Conservation (phyloP, 352 stramenopile species). For the Globisporangium ultimum region DNA sequence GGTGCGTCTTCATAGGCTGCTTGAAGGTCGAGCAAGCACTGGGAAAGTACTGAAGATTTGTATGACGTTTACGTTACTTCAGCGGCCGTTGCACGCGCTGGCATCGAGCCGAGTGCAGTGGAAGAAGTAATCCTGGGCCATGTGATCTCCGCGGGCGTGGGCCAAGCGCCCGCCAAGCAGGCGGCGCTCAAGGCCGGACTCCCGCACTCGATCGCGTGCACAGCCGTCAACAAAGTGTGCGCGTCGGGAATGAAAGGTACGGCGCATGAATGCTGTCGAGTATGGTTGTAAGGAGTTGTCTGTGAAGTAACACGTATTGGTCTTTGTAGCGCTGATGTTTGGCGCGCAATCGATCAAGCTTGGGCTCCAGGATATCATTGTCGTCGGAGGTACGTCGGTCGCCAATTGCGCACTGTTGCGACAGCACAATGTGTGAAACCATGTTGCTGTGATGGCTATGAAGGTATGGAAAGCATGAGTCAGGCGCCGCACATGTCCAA, state of each 20-base stretch:
- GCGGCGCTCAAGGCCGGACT: slow-evolving; percentile 75
- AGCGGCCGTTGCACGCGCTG: slow-evolving; percentile 47
- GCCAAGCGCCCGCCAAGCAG: slow-evolving; percentile 94
- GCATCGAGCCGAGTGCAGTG: slow-evolving; percentile 56
- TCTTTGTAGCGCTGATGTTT: slow-evolving; percentile 64
- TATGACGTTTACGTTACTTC: too few species aligned
- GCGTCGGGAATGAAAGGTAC: slow-evolving; percentile 90
- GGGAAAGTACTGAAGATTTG: too few species aligned
- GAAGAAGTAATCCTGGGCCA: slow-evolving; percentile 95
- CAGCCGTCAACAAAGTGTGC: slow-evolving; percentile 98
- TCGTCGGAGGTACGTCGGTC: slow-evolving; percentile 57
- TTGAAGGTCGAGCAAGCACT: too few species aligned
- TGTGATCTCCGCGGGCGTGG: slow-evolving; percentile 91
- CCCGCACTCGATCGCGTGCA: slow-evolving; percentile 84
- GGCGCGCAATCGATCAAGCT: slow-evolving; percentile 87
- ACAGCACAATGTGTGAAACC: not conserved
- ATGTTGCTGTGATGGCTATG: not conserved
- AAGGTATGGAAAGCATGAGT: slow-evolving; percentile 96
- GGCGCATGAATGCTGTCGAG: not conserved
- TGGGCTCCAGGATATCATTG: slow-evolving; percentile 67
- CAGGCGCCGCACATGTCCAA: slow-evolving; percentile 91
- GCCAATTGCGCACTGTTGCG: not conserved
- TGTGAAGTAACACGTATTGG: not conserved
- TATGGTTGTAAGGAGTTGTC: too few species aligned
- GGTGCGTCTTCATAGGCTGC: slow-evolving; percentile 28